A percentile compares a stretch with the other conserved stretches of the same genome.
These are phyloP conservation scores for Ceratocystis eucalypticola DNA, from an alignment of 2,329 filamentous ascomycete genomes.

Conservation along the genomic window DNA sequence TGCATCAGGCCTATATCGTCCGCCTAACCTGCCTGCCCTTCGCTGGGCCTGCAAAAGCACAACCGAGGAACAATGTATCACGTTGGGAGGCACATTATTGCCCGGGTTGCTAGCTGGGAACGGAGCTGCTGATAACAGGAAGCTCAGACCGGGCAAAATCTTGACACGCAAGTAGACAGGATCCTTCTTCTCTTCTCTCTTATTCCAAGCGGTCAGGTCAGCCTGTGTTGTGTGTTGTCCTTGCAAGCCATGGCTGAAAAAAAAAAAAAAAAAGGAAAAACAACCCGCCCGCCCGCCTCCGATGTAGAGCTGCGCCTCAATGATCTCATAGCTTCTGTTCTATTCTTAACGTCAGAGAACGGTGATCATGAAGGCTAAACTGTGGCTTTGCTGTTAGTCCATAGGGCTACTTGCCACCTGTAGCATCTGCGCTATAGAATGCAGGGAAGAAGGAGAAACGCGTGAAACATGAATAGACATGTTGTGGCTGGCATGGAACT, in stretches of 20 bases:
- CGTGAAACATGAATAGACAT: neutral
- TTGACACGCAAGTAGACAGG: neutral
- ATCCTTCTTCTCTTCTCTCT: neutral
- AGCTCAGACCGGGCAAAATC: neutral
- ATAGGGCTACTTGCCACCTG: neutral
- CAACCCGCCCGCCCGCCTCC: too few species aligned
- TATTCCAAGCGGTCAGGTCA: neutral
- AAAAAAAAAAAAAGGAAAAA: neutral
- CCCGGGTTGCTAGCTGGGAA: neutral
- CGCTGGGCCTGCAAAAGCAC: neutral
- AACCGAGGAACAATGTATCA: neutral
- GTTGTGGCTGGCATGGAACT: neutral
- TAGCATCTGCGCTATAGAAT: neutral
- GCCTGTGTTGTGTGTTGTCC: neutral
- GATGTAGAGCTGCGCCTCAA: neutral
- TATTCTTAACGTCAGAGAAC: neutral
- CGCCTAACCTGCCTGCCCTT: neutral
- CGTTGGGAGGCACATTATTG: neutral
- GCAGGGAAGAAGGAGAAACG: neutral
- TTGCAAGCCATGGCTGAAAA: neutral
- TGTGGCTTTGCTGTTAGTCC: slow-evolving; percentile 1
- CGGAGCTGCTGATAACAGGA: neutral
- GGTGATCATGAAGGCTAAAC: neutral
- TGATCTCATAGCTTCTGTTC: neutral
- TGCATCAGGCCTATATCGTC: neutral